Evolutionary conservation across 164 flowering plant genomes (phyloP), one percentile per base, ranked within the genome.

Genomic region (Stephania cephalantha): DNA sequence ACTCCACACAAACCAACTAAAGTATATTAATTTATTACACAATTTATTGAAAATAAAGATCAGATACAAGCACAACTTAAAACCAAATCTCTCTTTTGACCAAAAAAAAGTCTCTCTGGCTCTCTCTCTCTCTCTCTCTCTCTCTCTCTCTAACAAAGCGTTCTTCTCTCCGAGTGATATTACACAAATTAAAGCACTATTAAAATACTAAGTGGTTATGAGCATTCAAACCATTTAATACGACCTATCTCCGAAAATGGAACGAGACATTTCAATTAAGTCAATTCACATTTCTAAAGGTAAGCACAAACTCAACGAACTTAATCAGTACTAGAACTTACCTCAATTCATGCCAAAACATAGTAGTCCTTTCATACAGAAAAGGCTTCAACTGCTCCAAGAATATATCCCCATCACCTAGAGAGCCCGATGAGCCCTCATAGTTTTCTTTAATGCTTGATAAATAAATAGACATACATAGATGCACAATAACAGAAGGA

Each of bases 321-420:
- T 13, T 58, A 58, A 58, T 35, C 42, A 35, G 4, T 4, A 9
- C 45, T 0, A 11, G 17, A 22, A 7, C 53, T 45, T 78, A 92
- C 97, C 94, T 85, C 5, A 93, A 84, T 79, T 93, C 95, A 83
- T 93, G 95, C 97, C 95, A 93, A 69, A 93, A 91, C 81, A 83
- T 69, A 71, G 80, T 61, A 3, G 91, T 78, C 71, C 66, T 72
- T 2, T 85, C 85, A 50, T 73, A 84, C 79, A 92, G 81, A 78
- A 90, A 90, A 69, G 85, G 89, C 68, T 77, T 83, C 83, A 90
- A 75, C 10, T 88, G 84, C 64, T 83, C 77, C 46, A 86, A 76
- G 70, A 76, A 78, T 53, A 81, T 74, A 75, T 76, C 81, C 25
- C 74, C 77, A 71, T 3, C 75, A 20, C 46, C 76, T 31, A 48